Conservation (phyloP, 345 rosid species). For the Heritiera fomes region DNA sequence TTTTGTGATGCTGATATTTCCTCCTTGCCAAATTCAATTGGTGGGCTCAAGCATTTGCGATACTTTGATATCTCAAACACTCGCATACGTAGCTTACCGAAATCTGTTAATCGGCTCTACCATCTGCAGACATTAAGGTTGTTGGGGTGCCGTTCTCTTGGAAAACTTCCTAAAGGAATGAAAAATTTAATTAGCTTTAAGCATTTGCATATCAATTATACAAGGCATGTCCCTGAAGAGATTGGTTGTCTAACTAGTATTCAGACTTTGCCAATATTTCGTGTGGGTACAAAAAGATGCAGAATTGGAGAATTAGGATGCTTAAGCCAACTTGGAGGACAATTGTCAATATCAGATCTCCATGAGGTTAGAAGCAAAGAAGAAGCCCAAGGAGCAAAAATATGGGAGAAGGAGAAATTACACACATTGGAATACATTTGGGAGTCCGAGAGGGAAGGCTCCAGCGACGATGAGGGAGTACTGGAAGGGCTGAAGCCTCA, state of each 20-base stretch:
- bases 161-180: background rate
- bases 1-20: background rate
- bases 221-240: background rate
- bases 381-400: constrained; percentile 24
- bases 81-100: background rate
- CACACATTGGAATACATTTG: background rate
- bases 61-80: background rate
- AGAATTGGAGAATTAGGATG: background rate
- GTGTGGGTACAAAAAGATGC: background rate
- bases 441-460: background rate
- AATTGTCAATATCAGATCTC: too few species aligned
- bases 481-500: background rate
- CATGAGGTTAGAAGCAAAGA: background rate
- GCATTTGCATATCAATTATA: background rate
- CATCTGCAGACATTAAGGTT: constrained; percentile 20
- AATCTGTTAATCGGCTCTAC: constrained; percentile 13
- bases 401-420: constrained; percentile 6
- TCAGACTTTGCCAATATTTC: constrained; percentile 11
- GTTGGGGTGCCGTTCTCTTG: background rate
- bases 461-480: background rate
- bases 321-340: background rate
- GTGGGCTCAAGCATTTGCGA: constrained; percentile 25
- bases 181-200: background rate
- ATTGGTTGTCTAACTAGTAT: constrained; percentile 5
- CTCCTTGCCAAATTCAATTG: constrained; percentile 15